phyloP scores from a whole-genome alignment of 257 asterid species.

The Solanum sitiens region DNA sequence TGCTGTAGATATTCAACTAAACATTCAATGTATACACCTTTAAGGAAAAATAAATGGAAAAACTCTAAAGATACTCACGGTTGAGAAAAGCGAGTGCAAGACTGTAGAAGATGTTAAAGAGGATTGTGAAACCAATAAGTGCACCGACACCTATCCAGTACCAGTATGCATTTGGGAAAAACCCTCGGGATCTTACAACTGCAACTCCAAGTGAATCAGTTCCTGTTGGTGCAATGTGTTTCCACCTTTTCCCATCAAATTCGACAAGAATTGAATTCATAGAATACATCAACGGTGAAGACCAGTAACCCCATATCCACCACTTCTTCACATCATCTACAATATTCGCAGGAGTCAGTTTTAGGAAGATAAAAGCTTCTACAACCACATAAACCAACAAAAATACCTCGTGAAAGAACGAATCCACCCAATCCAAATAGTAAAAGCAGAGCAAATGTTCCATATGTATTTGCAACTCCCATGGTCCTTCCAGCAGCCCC shows the following conservation, averaged over 20 bases:
- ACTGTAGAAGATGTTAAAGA: conserved; percentile 29
- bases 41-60: not conserved
- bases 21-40: not conserved
- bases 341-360: not conserved
- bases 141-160: conserved; percentile 58
- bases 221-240: conserved; percentile 11
- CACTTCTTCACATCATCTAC: not conserved
- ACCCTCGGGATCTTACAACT: conserved; percentile 28
- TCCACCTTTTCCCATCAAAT: not conserved
- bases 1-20: conserved; percentile 24
- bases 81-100: conserved; percentile 24
- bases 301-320: not conserved
- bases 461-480: conserved; percentile 35
- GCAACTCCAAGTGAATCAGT: conserved; percentile 22
- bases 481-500: conserved; percentile 40
- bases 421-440: conserved; percentile 31
- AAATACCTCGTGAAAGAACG: conserved; percentile 40
- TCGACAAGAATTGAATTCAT: not conserved
- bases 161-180: conserved; percentile 43
- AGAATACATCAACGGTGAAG: not conserved
- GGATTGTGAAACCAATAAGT: conserved; percentile 11
- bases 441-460: conserved; percentile 23
- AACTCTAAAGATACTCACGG: conserved; percentile 24
- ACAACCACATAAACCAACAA: not conserved
- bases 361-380: not conserved